Evolutionary conservation across 2,329 filamentous ascomycete species (phyloP).

Genomic region (Pseudogymnoascus sp.): DNA sequence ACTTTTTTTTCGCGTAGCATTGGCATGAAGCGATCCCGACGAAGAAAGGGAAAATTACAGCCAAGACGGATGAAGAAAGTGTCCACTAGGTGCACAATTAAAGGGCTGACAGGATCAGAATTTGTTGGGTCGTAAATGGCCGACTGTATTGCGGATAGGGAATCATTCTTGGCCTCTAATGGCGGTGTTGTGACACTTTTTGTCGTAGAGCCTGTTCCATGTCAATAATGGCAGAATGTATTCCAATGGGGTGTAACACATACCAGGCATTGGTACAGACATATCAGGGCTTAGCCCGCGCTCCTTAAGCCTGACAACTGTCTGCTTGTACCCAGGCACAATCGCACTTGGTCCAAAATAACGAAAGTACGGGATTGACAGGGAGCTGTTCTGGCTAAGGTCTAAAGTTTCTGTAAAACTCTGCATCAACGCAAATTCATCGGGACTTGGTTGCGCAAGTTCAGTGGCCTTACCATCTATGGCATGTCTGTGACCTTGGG

Average conservation of each 20-base stretch:
- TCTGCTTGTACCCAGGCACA: conserved; percentile 85
- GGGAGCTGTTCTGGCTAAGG: conserved; percentile 26
- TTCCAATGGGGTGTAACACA: neutral
- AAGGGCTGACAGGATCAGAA: conserved; percentile 57
- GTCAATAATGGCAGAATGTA: neutral
- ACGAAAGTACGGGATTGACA: conserved; percentile 77
- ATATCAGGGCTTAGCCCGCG: neutral
- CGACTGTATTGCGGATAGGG: neutral
- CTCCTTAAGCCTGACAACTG: conserved; percentile 63
- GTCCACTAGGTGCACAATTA: conserved; percentile 70
- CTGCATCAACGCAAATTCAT: neutral
- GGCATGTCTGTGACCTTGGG: neutral
- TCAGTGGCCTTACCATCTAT: neutral
- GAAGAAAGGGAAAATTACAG: conserved; percentile 78
- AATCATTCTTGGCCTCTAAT: neutral
- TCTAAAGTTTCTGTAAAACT: neutral
- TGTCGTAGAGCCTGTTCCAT: neutral
- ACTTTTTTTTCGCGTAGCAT: conserved; percentile 72
- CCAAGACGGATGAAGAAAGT: conserved; percentile 76
- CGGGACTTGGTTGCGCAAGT: neutral
- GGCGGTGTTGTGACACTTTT: neutral
- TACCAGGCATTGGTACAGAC: neutral
- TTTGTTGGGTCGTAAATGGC: conserved; percentile 51
- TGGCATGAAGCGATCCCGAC: conserved; percentile 60
- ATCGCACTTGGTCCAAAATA: conserved; percentile 90